phyloP scores from a whole-genome alignment of 306 rosid species.

The Quercus bicolor region DNA sequence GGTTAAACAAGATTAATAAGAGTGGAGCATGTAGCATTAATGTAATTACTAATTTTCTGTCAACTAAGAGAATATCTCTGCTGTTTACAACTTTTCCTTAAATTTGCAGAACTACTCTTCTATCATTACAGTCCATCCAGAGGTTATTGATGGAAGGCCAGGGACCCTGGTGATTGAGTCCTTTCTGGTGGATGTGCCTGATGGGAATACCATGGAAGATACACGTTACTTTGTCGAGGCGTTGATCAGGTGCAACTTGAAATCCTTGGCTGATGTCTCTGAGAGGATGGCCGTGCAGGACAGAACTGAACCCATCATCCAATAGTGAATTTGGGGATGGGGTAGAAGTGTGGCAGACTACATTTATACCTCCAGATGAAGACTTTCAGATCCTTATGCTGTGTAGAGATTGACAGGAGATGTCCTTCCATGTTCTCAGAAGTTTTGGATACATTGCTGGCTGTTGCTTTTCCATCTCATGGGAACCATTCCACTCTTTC shows the following conservation, averaged over 20 bases:
- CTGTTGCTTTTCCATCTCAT: conserved; percentile 42
- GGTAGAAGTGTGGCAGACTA: conserved; percentile 31
- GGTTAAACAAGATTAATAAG: too few relatives aligned
- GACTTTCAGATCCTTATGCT: conserved; percentile 46
- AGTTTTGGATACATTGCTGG: conserved; percentile 57
- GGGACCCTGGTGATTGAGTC: conserved; percentile 96
- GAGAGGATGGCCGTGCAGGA: conserved; percentile 97
- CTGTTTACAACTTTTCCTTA: conserved; percentile 16
- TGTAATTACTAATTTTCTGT: not conserved
- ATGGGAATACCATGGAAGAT: conserved; percentile 90
- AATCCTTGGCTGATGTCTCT: conserved; percentile 92
- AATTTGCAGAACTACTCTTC: conserved; percentile 91
- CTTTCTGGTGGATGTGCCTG: conserved; percentile 90
- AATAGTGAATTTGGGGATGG: conserved; percentile 32
- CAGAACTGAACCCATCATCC: conserved; percentile 57
- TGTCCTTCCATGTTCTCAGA: conserved; percentile 51
- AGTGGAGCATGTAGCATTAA: too few relatives aligned
- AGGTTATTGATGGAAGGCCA: conserved; percentile 82
- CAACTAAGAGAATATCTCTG: conserved; percentile 3
- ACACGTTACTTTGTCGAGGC: conserved; percentile 95
- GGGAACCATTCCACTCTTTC: conserved; percentile 41
- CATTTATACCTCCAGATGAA: conserved; percentile 25
- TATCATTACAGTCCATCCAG: conserved; percentile 80
- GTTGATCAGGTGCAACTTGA: conserved; percentile 87
- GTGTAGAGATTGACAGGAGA: conserved; percentile 64